These are phyloP conservation scores for Trichoderma hamatum DNA, from an alignment of 2,329 filamentous ascomycete genomes.

Conservation along the genomic window DNA sequence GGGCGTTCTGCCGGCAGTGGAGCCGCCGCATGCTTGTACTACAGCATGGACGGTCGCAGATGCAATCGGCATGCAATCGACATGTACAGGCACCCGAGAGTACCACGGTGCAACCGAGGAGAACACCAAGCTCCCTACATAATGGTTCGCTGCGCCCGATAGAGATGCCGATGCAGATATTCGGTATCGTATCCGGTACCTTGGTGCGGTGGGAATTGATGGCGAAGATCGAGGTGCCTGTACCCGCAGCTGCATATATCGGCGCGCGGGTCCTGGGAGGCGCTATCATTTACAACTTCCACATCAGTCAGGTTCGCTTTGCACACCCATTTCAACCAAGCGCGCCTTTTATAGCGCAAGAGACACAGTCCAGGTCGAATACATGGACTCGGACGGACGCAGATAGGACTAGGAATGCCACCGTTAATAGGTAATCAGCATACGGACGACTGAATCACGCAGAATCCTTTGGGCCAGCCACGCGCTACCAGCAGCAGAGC, in stretches of 20 bases:
- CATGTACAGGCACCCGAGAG: neutral
- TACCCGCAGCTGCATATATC: neutral
- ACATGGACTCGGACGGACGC: too few relatives aligned
- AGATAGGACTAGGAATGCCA: too few relatives aligned
- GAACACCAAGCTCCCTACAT: neutral
- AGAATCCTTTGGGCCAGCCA: neutral
- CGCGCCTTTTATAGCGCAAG: neutral
- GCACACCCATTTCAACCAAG: neutral
- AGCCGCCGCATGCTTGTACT: neutral
- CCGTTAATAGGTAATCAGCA: neutral
- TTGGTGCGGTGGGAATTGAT: neutral
- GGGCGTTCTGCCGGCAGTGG: neutral
- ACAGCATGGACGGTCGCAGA: constrained; percentile 4
- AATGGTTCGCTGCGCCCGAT: neutral
- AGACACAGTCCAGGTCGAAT: neutral
- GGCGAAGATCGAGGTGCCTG: neutral
- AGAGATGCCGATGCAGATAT: neutral
- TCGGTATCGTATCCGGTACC: neutral
- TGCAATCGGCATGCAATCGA: neutral
- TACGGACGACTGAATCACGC: neutral
- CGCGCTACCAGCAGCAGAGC: neutral
- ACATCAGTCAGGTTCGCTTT: neutral
- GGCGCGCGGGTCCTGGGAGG: neutral
- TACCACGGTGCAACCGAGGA: neutral
- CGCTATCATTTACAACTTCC: neutral